Conservation (phyloP, 345 rosid genomes). For the Litchi chinensis region DNA sequence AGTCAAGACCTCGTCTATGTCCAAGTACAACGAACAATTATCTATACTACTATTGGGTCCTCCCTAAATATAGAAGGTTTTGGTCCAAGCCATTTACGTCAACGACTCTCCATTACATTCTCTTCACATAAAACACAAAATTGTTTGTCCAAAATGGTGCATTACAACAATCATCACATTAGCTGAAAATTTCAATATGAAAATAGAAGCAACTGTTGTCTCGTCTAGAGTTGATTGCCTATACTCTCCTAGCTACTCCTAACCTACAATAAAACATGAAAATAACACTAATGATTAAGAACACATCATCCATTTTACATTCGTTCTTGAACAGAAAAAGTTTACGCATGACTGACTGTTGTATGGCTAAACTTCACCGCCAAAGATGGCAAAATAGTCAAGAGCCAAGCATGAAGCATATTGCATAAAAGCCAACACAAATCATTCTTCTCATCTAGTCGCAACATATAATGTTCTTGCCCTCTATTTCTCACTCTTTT, state of each 20-base stretch:
- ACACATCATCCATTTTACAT: not conserved
- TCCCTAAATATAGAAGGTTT: not conserved
- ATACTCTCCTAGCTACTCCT: not conserved
- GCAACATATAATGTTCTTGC: not conserved
- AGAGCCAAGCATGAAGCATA: constrained; percentile 1
- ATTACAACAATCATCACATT: not conserved
- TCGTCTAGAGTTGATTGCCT: not conserved
- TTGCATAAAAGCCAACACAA: constrained; percentile 2
- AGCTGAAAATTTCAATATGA: not conserved
- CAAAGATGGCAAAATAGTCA: not conserved
- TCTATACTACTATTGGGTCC: not conserved
- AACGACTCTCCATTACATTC: not conserved
- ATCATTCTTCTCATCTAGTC: not conserved
- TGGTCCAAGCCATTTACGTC: not conserved
- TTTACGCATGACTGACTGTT: not conserved
- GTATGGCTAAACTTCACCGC: not conserved
- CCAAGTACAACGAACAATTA: not conserved
- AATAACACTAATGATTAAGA: not conserved
- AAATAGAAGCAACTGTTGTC: not conserved
- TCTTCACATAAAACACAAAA: not conserved
- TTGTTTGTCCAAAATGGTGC: not conserved
- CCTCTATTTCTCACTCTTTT: constrained; percentile 22
- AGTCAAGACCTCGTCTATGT: no score
- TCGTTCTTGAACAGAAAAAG: not conserved
- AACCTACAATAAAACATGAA: not conserved